Conservation (phyloP, 1,284 basidiomycete genomes). For the Leccinum angustisporum region DNA sequence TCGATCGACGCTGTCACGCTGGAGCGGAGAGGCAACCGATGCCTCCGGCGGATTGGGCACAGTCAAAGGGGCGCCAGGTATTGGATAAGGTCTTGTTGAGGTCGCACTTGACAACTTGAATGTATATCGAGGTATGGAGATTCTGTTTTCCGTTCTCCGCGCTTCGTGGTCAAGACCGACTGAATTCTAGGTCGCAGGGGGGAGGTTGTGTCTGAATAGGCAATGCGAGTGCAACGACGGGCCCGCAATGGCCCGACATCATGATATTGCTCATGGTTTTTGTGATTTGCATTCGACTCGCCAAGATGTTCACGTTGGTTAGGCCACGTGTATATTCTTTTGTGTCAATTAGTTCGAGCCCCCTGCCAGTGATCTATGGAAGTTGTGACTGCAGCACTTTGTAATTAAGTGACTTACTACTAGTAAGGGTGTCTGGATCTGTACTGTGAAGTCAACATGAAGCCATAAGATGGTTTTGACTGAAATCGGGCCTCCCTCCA, state of each 20-base stretch:
- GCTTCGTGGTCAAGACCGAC: background rate
- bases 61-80: conserved; percentile 21
- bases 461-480: background rate
- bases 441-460: background rate
- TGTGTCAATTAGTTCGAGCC: no score
- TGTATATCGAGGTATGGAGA: conserved; percentile 41
- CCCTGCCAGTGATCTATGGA: no score
- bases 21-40: conserved; percentile 30
- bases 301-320: no score
- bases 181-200: conserved; percentile 11
- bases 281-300: no score
- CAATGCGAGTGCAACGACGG: background rate
- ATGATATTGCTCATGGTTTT: background rate
- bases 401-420: no score
- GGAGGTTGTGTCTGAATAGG: conserved; percentile 7
- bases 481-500: background rate
- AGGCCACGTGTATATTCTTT: no score
- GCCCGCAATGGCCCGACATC: background rate
- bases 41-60: conserved; percentile 32
- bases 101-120: conserved; percentile 44
- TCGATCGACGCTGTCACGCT: conserved; percentile 35
- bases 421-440: background rate
- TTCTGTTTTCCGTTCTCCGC: background rate
- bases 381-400: no score
- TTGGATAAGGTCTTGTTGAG: conserved; percentile 30